Evolutionary conservation across 208 protist genomes (phyloP).

Genomic region (Acanthamoeba culbertsoni): DNA sequence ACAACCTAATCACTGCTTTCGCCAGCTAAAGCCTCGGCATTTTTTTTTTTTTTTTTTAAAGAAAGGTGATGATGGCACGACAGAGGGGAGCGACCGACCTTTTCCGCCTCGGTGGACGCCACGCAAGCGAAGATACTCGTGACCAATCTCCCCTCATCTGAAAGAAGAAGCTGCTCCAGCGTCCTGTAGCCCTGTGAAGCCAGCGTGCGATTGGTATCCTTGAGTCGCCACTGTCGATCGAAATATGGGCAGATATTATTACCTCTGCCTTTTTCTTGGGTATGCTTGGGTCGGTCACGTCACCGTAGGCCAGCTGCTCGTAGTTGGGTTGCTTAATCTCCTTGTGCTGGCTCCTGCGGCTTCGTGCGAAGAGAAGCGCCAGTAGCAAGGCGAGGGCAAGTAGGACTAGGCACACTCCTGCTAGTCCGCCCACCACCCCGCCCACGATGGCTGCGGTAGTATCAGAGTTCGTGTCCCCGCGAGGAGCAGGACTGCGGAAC

Average conservation of each 20-base stretch:
- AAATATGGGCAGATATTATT: not conserved
- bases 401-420: not conserved
- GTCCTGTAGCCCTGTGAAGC: not conserved
- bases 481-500: not conserved
- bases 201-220: too few species aligned
- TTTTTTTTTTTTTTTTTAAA: not conserved
- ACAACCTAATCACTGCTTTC: not conserved
- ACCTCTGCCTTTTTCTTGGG: conserved; percentile 17
- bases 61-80: not conserved
- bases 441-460: not conserved
- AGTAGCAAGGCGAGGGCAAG: not conserved
- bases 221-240: not conserved
- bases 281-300: not conserved
- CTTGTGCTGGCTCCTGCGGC: not conserved
- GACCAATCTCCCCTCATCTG: not conserved
- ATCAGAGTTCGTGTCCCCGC: not conserved
- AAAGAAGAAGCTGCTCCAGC: not conserved
- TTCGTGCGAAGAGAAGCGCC: not conserved
- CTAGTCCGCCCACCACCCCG: too few species aligned
- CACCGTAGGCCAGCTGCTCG: not conserved
- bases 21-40: too few species aligned
- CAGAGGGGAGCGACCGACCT: not conserved
- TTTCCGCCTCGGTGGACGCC: not conserved
- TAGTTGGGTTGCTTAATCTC: not conserved
- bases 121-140: not conserved